Conservation (phyloP, 2,329 filamentous ascomycete species). For the Verticillium nonalfalfae region DNA sequence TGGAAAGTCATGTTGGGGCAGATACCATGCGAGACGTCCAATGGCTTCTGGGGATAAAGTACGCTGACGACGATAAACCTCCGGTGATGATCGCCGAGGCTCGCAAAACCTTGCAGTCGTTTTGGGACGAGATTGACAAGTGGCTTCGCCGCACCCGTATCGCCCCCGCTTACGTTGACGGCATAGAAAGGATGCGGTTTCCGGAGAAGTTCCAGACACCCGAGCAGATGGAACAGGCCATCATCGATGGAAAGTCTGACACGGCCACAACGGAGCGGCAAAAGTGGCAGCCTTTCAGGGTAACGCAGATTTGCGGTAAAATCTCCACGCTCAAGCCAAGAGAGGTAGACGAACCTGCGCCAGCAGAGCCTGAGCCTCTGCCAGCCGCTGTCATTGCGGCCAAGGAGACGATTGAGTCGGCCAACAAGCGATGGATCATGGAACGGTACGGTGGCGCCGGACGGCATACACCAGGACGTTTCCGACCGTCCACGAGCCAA, state of each 20-base stretch:
- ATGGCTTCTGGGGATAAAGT: conserved; percentile 1
- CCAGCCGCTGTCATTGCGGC: neutral
- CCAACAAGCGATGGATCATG: neutral
- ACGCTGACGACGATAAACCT: neutral
- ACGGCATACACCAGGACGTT: neutral
- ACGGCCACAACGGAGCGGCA: neutral
- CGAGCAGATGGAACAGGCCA: neutral
- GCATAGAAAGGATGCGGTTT: neutral
- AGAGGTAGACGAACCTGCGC: neutral
- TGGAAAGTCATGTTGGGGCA: neutral
- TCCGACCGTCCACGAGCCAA: neutral
- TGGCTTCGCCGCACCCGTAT: neutral
- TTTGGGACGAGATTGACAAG: neutral
- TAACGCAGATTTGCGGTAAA: neutral
- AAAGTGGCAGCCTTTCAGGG: neutral
- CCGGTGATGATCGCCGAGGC: neutral
- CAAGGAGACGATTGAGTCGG: neutral
- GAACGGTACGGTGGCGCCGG: neutral
- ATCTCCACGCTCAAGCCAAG: neutral
- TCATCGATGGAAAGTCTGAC: neutral
- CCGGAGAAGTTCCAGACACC: neutral
- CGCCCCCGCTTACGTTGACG: neutral
- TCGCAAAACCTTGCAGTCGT: neutral
- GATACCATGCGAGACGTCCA: neutral
- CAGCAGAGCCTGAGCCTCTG: neutral